Percentiles rank a stretch among this genome's conserved stretches.
phyloP scores from a whole-genome alignment of 345 rosid species.

The Linum lewisii region DNA sequence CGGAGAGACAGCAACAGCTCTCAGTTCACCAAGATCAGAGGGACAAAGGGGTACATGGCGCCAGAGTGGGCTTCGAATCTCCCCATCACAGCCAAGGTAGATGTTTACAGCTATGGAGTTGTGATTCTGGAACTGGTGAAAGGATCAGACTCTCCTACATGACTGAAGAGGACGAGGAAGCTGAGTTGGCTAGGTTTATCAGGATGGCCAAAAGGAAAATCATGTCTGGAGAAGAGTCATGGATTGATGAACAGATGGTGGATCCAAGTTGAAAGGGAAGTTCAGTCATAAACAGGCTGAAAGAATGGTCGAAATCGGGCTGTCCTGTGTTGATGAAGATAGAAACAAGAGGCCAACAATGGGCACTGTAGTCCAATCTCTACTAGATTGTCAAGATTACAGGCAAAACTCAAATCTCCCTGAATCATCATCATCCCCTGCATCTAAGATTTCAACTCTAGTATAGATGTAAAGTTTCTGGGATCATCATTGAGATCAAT shows the following conservation, averaged over 20 bases:
- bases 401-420: background rate
- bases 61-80: conserved; percentile 33
- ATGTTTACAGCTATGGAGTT: conserved; percentile 35
- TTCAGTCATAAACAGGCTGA: conserved; percentile 19
- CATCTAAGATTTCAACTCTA: too few species aligned
- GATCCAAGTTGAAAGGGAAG: conserved; percentile 27
- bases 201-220: conserved; percentile 20
- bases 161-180: conserved; percentile 22
- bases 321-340: conserved; percentile 27
- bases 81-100: conserved; percentile 33
- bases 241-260: conserved; percentile 30
- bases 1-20: conserved; percentile 13
- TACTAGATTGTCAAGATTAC: conserved; percentile 16
- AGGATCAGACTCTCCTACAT: conserved; percentile 27
- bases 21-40: conserved; percentile 23
- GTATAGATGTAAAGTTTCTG: too few species aligned
- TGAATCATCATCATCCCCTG: background rate
- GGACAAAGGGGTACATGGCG: conserved; percentile 36
- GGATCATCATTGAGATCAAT: too few species aligned
- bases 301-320: conserved; percentile 20
- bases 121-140: conserved; percentile 35
- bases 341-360: conserved; percentile 29
- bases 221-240: conserved; percentile 8
- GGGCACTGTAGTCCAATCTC: conserved; percentile 25
- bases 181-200: conserved; percentile 23